Percentiles rank a stretch among this genome's conserved stretches.
Conservation (phyloP, 2,329 filamentous ascomycete genomes). For the Sporothrix inflata region DNA sequence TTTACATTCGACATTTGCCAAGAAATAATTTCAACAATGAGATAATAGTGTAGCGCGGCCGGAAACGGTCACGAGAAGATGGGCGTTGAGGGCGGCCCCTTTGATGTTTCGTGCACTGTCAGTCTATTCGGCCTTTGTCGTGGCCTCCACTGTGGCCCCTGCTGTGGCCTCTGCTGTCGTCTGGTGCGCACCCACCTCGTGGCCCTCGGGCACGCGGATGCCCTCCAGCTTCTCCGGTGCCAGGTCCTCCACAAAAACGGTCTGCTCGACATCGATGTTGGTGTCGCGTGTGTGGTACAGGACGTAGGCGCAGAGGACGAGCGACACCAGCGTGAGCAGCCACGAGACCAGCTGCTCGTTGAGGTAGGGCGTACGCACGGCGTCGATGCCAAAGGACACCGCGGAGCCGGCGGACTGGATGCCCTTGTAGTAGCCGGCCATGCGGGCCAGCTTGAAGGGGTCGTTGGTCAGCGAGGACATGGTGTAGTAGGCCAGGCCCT, state of each 20-base stretch:
- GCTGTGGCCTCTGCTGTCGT: not conserved
- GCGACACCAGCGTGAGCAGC: conserved; percentile 6
- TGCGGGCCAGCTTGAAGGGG: conserved; percentile 25
- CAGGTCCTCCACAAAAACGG: conserved; percentile 7
- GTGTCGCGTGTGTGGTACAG: conserved; percentile 16
- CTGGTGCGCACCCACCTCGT: not conserved
- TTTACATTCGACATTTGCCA: not conserved
- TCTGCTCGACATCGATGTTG: conserved; percentile 8
- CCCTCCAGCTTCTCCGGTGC: conserved; percentile 8
- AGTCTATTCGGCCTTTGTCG: not conserved
- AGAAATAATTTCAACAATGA: not conserved
- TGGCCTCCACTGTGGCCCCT: too few relatives aligned
- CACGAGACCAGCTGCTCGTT: conserved; percentile 20
- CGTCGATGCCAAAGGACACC: conserved; percentile 24
- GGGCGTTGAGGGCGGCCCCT: not conserved
- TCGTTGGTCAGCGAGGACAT: conserved; percentile 28
- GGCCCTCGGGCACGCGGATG: not conserved
- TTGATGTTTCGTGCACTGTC: not conserved
- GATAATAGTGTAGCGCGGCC: not conserved
- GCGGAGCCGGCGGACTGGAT: conserved; percentile 23
- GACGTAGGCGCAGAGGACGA: not conserved
- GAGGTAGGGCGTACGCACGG: conserved; percentile 20
- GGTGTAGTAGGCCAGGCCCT: conserved; percentile 25
- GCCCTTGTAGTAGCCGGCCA: conserved; percentile 28
- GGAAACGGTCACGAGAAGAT: not conserved